phyloP scores from a whole-genome alignment of 75 land plant genomes.

The Ceratopteris richardii region DNA sequence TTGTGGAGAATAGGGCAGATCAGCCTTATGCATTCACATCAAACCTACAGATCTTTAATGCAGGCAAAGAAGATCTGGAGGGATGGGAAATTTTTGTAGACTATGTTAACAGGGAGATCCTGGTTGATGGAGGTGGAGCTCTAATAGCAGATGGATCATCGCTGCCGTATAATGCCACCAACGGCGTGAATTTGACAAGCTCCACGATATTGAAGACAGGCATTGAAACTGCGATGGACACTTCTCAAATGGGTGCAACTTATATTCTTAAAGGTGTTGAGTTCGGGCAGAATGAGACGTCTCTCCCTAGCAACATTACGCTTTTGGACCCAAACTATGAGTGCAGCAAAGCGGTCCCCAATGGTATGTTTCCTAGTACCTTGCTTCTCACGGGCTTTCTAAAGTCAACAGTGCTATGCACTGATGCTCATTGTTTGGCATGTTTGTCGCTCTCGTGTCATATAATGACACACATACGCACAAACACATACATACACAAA shows the following conservation, averaged over 20 bases:
- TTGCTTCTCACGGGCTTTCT: no score
- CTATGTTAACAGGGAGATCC: slow-evolving; percentile 53
- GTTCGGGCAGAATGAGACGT: slow-evolving; percentile 54
- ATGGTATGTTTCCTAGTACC: no score
- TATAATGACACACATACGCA: no score
- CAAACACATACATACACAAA: no score
- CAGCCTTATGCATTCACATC: slow-evolving; percentile 77
- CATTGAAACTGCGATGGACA: slow-evolving; percentile 80
- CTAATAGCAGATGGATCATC: slow-evolving; percentile 33
- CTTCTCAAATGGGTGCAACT: slow-evolving; percentile 35
- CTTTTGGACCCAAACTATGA: slow-evolving; percentile 52
- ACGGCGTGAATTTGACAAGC: slow-evolving; percentile 45
- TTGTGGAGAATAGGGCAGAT: slow-evolving; percentile 32
- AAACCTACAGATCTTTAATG: slow-evolving; percentile 36
- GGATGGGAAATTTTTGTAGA: slow-evolving; percentile 64
- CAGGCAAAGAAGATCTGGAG: slow-evolving; percentile 44
- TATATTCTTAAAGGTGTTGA: slow-evolving; percentile 53
- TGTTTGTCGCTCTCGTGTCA: no score
- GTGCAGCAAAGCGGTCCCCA: slow-evolving; percentile 8
- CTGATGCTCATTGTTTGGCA: no score
- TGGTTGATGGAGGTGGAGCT: slow-evolving; percentile 49
- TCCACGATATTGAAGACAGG: slow-evolving; percentile 54
- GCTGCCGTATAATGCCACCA: slow-evolving; percentile 39
- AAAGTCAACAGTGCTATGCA: no score
- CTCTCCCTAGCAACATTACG: slow-evolving; percentile 60